Conservation (phyloP, 768 basidiomycete species). For the Rhizopogon sp. region DNA sequence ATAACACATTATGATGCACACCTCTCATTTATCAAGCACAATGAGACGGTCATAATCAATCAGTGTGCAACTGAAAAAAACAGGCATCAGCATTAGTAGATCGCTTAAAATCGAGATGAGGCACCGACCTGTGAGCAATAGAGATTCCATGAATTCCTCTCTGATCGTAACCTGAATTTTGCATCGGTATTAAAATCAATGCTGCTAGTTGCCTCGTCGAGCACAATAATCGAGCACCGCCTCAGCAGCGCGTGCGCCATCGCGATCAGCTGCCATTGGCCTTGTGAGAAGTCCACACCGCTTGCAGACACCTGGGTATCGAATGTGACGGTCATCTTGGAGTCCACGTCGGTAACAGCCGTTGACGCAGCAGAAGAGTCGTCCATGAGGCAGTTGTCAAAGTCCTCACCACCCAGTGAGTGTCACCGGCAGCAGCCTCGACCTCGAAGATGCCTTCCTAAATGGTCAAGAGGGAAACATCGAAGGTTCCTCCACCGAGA, state of each 20-base stretch:
- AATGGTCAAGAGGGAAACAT: conserved; percentile 86
- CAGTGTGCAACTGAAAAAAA: conserved; percentile 35
- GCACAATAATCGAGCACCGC: conserved; percentile 65
- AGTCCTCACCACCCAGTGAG: conserved; percentile 64
- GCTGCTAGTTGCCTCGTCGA: conserved; percentile 83
- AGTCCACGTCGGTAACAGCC: conserved; percentile 47
- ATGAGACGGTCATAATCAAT: too few species aligned
- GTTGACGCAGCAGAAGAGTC: conserved; percentile 38
- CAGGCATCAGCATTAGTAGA: not conserved
- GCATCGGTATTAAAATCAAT: conserved; percentile 86
- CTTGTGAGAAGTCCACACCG: conserved; percentile 89
- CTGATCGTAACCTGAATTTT: conserved; percentile 84
- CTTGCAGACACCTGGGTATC: conserved; percentile 81
- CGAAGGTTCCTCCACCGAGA: conserved; percentile 92
- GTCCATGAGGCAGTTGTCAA: conserved; percentile 74
- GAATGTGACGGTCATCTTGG: conserved; percentile 54
- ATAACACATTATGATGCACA: too few species aligned
- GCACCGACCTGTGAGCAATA: conserved; percentile 64
- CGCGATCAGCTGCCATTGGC: conserved; percentile 83
- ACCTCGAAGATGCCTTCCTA: conserved; percentile 51
- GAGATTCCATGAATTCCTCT: conserved; percentile 73
- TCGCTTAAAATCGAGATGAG: not conserved
- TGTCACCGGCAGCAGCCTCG: conserved; percentile 51
- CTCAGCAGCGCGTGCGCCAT: conserved; percentile 80
- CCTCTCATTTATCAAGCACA: too few species aligned